Percentiles rank a stretch among this genome's conserved stretches.
These are phyloP conservation scores for Diaporthe velutina DNA, from an alignment of 2,329 filamentous ascomycete species.

Conservation along the genomic window DNA sequence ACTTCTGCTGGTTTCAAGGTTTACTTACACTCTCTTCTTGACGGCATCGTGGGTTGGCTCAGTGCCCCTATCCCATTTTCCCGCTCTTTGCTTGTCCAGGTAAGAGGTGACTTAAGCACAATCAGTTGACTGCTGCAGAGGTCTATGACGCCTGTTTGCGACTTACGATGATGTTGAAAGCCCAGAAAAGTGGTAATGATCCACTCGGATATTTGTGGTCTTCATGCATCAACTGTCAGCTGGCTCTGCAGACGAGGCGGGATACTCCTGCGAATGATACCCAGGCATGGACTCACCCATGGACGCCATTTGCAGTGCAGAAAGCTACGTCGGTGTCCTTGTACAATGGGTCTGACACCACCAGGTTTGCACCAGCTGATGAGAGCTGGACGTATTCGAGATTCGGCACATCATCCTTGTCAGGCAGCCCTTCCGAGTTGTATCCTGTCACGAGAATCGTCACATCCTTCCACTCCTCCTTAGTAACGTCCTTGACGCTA, in stretches of 20 bases:
- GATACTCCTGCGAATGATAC: neutral
- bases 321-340: conserved; percentile 63
- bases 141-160: accelerated
- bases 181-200: conserved; percentile 65
- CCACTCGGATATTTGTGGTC: conserved; percentile 71
- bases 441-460: conserved; percentile 54
- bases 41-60: conserved; percentile 58
- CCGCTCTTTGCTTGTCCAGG: conserved; percentile 57
- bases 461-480: conserved; percentile 60
- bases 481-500: conserved; percentile 47
- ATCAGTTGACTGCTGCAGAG: neutral
- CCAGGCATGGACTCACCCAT: conserved; percentile 64
- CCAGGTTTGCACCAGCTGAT: conserved; percentile 66
- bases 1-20: too few species aligned
- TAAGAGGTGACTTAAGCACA: conserved; percentile 57
- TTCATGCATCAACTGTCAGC: conserved; percentile 42
- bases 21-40: conserved; percentile 61
- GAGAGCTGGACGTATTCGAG: conserved; percentile 67
- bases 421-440: conserved; percentile 61
- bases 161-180: conserved; percentile 61
- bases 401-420: conserved; percentile 57
- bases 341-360: conserved; percentile 61
- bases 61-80: conserved; percentile 56
- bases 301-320: conserved; percentile 69
- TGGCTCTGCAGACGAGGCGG: neutral